Evolutionary conservation across 225 moss, liverwort and hornwort species (phyloP), one percentile per base, ranked within the genome.

Genomic region (Physcomitrellopsis africana): DNA sequence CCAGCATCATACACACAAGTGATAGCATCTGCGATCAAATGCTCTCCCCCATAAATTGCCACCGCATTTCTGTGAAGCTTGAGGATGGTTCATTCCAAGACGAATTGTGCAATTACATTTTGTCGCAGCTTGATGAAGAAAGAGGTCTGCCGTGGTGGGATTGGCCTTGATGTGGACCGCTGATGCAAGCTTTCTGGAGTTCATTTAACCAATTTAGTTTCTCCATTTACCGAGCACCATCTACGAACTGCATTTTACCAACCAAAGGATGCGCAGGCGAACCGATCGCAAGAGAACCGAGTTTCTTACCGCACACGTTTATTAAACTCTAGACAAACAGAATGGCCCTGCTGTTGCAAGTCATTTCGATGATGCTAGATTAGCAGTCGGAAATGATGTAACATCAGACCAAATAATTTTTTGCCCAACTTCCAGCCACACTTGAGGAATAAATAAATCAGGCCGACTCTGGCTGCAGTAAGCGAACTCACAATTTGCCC

Each of bases 81-180:
- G 96, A 92, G 55, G 90, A 92, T 19, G 81, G 81, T 8, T 84
- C 90, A 1, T 90, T 89, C 20, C 92, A 91, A 75, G 93, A 96
- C 66, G 96, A 96, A 60, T 92, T 89, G 70, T 92, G 84, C 72
- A 87, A 92, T 81, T 89, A 92, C 72, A 88, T 91, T 56, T 47
- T 83, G 78, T 51, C 79, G 60, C 85, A 83, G 20, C 67, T 89
- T 52, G 92, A 88, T 62, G 91, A 86, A 70, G 87, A 80, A 63
- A 71, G 81, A n/a, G 63, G 68, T 45, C 81, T 86, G 18, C 82
- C 84, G n/a, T 82, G 87, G 87, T 87, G 87, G 82, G 77, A 82
- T 70, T 82, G 86, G 86, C 66, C 80, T 69, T 90, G 79, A 87
- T 56, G 54, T 32, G 15, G 10, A 22, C 55, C 60, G 2, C 24